Base-by-base conservation (phyloP, 768 basidiomycete genomes). In the Auriculariales sp. region DNA sequence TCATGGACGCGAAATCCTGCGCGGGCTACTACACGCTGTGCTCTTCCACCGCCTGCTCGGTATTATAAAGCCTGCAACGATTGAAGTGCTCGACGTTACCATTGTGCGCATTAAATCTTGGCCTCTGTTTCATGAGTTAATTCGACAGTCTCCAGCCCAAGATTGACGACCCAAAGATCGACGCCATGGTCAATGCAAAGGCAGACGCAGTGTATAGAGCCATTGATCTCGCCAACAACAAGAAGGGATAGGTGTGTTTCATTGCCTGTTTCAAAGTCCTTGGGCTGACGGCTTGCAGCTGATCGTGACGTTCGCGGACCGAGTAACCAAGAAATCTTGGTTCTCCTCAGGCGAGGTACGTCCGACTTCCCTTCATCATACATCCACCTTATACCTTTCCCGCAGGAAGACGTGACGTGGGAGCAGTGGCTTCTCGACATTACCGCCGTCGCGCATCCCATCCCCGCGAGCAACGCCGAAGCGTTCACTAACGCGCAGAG, bases 11-110 rank as follows among this genome's bases (percentile, higher is more conserved):
- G 86, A 89, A 55, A 83, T 81, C 36, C 72, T 90, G 4, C 74
- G 72, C 49, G 86, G 78, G 3, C 69, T 88, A 48, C 71, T 91
- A n/a, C 88, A 90, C 57, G 71, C 84, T 0, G 81, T 90, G 45
- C 67, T 90, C 14, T 90, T 91, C 59, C 87, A 91, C 59, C 75
- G 87, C 6, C 68, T 88, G 17, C 86, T 90, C 58, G 88, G 87
- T 3, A 79, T 77, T 0, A 73, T 90, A 35, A 85, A 81, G 55
- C 82, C 88, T 0, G 74, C 75, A 55, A 80, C 72, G 2, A 81
- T 83, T 52, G 87, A 90, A 51, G 79, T 90, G 0, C 71, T 88
- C 10, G 87, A 90, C 61, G 78, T 91, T 19, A 88, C 86, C 1
- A 81, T 91, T 79, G 86, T 87, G 48, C 33, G 78, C 54, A 3